Percentiles rank a stretch among this genome's conserved stretches.
These are phyloP conservation scores for Cupressus sempervirens DNA, from an alignment of 75 land plant species.

Conservation along the genomic window DNA sequence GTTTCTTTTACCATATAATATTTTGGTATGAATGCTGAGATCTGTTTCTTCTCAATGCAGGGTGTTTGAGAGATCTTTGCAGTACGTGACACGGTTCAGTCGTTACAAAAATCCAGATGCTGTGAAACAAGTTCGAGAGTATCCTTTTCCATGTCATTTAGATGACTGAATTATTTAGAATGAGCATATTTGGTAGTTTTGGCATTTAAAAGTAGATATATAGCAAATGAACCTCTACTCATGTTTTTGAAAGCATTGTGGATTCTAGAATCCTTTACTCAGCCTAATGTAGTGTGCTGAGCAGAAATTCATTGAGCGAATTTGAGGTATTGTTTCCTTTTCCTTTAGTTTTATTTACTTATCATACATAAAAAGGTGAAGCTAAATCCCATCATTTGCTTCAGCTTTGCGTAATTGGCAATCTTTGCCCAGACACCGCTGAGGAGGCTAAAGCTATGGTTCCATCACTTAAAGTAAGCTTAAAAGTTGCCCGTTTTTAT, in stretches of 20 bases:
- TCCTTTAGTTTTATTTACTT: neutral
- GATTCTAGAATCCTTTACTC: conserved; percentile 34
- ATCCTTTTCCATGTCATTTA: conserved; percentile 36
- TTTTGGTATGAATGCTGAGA: neutral
- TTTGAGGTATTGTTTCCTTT: conserved; percentile 62
- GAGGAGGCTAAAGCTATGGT: conserved; percentile 95
- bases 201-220: neutral
- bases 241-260: neutral
- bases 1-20: neutral
- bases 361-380: neutral
- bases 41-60: conserved; percentile 27
- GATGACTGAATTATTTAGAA: neutral
- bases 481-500: neutral
- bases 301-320: conserved; percentile 71
- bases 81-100: conserved; percentile 91
- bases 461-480: conserved; percentile 74
- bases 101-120: conserved; percentile 91
- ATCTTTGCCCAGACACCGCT: conserved; percentile 88
- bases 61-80: conserved; percentile 92
- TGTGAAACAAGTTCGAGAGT: conserved; percentile 97
- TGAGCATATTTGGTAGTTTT: neutral
- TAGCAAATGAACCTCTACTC: neutral
- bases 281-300: conserved; percentile 50
- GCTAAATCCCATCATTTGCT: neutral
- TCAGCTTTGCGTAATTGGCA: conserved; percentile 93